These are phyloP conservation scores for Penicillium angulare DNA, from an alignment of 495 filamentous ascomycete genomes.

Conservation along the genomic window DNA sequence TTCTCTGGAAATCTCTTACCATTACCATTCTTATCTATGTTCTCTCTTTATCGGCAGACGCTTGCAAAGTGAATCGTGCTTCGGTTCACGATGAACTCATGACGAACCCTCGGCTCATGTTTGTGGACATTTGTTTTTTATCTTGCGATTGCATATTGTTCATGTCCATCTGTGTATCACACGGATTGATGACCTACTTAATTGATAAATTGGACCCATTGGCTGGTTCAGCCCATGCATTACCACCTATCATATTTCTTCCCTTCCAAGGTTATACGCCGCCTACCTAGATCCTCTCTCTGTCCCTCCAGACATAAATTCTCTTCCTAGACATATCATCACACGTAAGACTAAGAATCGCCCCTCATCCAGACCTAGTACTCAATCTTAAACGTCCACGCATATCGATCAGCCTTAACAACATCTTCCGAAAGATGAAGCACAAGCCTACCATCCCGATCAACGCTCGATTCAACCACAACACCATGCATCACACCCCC, in stretches of 20 bases:
- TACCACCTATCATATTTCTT: no score
- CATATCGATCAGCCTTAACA: constrained; percentile 38
- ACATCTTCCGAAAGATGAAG: no score
- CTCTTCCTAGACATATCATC: no score
- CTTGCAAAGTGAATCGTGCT: constrained; percentile 8
- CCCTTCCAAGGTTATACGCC: no score
- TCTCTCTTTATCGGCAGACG: constrained; percentile 7
- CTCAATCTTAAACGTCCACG: constrained; percentile 56
- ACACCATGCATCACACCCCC: constrained; percentile 38
- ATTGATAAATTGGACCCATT: constrained; percentile 1
- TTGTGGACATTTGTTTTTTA: constrained; percentile 4
- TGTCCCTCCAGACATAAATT: no score
- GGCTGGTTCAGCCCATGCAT: no score
- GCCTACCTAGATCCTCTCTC: no score
- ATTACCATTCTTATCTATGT: constrained; percentile 13
- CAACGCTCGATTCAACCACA: constrained; percentile 16
- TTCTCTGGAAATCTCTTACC: constrained; percentile 17
- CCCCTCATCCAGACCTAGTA: no score
- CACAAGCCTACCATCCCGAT: constrained; percentile 23
- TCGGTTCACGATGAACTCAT: constrained; percentile 16
- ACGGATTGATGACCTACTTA: background rate
- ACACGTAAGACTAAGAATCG: no score
- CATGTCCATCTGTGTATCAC: background rate
- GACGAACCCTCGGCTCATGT: constrained; percentile 20
- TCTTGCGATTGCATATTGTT: background rate